Evolutionary conservation across 106 monocot species (phyloP).

Genomic region (Posidonia australis): DNA sequence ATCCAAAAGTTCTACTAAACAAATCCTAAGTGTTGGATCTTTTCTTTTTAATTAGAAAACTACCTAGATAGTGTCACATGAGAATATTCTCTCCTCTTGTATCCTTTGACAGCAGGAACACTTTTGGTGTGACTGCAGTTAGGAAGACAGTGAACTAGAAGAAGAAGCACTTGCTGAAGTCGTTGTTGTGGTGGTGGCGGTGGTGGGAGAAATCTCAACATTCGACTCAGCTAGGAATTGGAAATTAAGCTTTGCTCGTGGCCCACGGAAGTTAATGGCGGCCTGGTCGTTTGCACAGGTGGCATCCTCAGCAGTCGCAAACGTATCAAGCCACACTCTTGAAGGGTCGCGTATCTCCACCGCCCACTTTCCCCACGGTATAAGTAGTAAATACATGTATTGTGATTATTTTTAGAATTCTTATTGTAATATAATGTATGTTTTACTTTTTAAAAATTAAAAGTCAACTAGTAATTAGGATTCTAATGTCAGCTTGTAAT

Average conservation of each 20-base stretch:
- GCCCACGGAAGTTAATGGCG: constrained; percentile 48
- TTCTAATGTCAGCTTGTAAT: too few relatives aligned
- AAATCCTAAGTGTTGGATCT: too few relatives aligned
- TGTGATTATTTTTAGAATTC: too few relatives aligned
- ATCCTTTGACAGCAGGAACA: background rate
- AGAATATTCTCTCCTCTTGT: too few relatives aligned
- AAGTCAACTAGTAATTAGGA: too few relatives aligned
- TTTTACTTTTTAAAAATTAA: too few relatives aligned
- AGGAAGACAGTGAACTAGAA: background rate
- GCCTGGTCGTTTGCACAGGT: constrained; percentile 48
- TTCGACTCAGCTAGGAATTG: constrained; percentile 18
- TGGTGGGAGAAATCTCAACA: background rate
- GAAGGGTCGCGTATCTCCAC: constrained; percentile 74
- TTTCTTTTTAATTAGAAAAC: too few relatives aligned
- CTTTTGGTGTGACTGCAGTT: background rate
- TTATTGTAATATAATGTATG: too few relatives aligned
- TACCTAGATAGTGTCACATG: too few relatives aligned
- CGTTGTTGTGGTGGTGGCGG: too few relatives aligned
- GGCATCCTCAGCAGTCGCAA: constrained; percentile 50
- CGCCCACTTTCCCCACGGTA: constrained; percentile 90
- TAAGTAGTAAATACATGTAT: too few relatives aligned
- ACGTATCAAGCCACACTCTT: constrained; percentile 56
- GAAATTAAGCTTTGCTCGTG: constrained; percentile 59
- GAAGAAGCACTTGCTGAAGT: background rate
- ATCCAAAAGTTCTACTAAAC: too few relatives aligned